Base-by-base conservation (phyloP, 495 filamentous ascomycete species). In the Delitschia confertaspora region DNA sequence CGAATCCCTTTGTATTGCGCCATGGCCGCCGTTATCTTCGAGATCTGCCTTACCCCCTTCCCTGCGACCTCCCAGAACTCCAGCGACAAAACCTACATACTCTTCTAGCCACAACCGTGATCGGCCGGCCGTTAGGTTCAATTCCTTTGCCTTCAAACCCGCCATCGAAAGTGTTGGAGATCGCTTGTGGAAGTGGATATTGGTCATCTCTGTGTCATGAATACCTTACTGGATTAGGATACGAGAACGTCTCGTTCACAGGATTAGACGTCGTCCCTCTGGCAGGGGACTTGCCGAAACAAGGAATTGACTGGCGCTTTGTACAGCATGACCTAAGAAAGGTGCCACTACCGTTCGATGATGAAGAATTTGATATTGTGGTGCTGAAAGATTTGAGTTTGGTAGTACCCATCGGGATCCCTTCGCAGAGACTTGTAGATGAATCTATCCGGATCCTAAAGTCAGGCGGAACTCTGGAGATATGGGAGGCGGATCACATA, bases 131-230 rank as follows among this genome's bases (percentile, higher is more conserved):
- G 1, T 77, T 88, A 55, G 88, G 83, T 61, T 80, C 78, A 10
- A 80, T 83, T 9, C 70, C 70, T 30, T 68, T 80, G 29, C 62
- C 71, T 24, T 69, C 74, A 48, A 73, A 72, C 35, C 81, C 82
- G 16, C 88, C 88, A 0, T 70, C 70, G 50, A 81, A 79, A 47
- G 78, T 96, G 14, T 68, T 96, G 33, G 89, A 96, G 56, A 62
- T 95, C 39, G 86, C 82, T 25, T 96, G 89, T 62, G 89, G 89
- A 5, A 83, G 83, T 11, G 89, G 78, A 20, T 79, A 89, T 49
- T 95, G 89, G 89, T 88, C 84, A 48, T 80, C 82, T 60, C 72
- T 82, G 64, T 91, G 84, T 60, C 81, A 89, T 61, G 72, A 82
- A 17, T 78, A 85, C 61, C 82, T 88, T 54, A 67, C 70, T 29